Base-by-base conservation (phyloP, 768 basidiomycete species). In the Ephemerocybe angulata region DNA sequence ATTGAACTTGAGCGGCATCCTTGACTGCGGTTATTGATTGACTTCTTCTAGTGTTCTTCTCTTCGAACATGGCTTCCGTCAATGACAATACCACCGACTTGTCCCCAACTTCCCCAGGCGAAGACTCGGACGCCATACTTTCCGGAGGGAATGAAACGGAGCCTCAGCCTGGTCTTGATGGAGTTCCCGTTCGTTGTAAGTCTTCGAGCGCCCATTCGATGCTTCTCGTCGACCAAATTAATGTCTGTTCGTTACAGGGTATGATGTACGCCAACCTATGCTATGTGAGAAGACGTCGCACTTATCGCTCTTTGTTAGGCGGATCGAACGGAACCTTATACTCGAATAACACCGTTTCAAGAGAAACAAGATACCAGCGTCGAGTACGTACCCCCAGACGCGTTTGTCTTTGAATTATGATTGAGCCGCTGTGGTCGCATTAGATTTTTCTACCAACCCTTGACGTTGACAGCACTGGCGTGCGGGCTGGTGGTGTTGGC, bases 361-460 rank as follows among this genome's bases (percentile, higher is more conserved):
- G 88, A 91, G 72, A 83, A 77, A 63, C 79, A 84, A 65, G 90
- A 93, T 65, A 89, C 90, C 22, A 88, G 83, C 59, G 79, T 93
- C 58, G 91, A 92, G 90, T 90, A 62, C 61, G 86, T 75, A 28
- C 44, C 33, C 24, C 25, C 55, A 49, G 53, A 31, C 25, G 21
- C n/a, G 30, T 12, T 43, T 35, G 15, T 31, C 25, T 46, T 30
- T 50, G 52, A 49, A 33, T 35, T 53, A 57, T 63, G 38, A 57
- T 56, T 52, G 25, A 50, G 60, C 44, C 25, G 55, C 54, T 41
- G 48, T 53, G 24, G 12, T 54, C 33, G 57, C 30, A 35, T n/a
- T 49, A 92, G 90, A 62, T 93, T 93, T 72, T 89, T 93, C 67
- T 93, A 88, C 73, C 90, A 87, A 55, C 91, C 90, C 3, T 73